These are phyloP conservation scores for Candida manassasensis DNA, from an alignment of 805 yeast genomes.

Conservation along the genomic window DNA sequence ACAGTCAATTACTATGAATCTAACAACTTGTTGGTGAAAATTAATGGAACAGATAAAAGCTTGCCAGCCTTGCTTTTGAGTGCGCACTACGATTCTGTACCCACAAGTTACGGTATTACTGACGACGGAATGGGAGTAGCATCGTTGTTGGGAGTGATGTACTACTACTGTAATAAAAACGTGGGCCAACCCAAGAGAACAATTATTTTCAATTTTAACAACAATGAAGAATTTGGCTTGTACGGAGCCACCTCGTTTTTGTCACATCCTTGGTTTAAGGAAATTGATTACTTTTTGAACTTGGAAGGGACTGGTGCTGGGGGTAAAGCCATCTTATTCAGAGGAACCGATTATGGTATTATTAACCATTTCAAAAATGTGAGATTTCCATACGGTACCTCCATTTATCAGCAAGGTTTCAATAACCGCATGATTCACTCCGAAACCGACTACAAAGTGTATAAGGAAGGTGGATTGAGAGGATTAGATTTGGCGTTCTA, in stretches of 20 bases:
- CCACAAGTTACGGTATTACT: conserved; percentile 81
- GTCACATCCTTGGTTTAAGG: conserved; percentile 64
- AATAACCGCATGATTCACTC: conserved; percentile 64
- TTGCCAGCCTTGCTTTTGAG: conserved; percentile 70
- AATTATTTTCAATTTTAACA: conserved; percentile 78
- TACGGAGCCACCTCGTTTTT: conserved; percentile 75
- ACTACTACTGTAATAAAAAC: conserved; percentile 31
- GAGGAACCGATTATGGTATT: conserved; percentile 77
- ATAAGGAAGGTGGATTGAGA: conserved; percentile 58
- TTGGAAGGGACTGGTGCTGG: conserved; percentile 94
- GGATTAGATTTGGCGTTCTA: conserved; percentile 90
- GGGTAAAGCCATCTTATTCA: conserved; percentile 73
- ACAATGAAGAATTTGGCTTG: conserved; percentile 85
- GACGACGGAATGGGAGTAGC: conserved; percentile 92
- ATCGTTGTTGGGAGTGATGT: conserved; percentile 66
- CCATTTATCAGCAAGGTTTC: conserved; percentile 82
- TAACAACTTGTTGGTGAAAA: conserved; percentile 70
- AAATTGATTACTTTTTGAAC: conserved; percentile 65
- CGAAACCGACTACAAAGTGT: conserved; percentile 82
- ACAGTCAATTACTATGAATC: conserved; percentile 75
- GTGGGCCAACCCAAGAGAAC: conserved; percentile 61
- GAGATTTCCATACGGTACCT: conserved; percentile 69
- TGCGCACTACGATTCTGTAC: conserved; percentile 88
- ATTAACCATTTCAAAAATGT: conserved; percentile 54
- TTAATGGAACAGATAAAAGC: conserved; percentile 56